Base-by-base conservation (phyloP, 192 early-diverging fungal genomes). In the Coemansia sp. region DNA sequence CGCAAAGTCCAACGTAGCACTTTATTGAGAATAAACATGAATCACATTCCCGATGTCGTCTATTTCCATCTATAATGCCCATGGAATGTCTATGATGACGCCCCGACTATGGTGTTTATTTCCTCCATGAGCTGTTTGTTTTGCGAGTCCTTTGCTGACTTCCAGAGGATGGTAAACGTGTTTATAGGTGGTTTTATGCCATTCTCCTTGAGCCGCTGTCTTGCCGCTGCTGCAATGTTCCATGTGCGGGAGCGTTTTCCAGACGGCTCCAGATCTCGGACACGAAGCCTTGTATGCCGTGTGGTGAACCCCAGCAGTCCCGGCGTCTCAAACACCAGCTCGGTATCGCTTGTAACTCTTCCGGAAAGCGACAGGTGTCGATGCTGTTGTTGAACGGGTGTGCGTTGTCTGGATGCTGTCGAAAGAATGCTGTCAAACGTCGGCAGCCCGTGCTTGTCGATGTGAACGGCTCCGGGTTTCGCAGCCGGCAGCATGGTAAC, bases 101-200 rank as follows among this genome's bases (percentile, higher is more conserved):
- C 12, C 10, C 73, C 76, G 9, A 83, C 62, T 49, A 83, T 48
- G 18, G 56, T 69, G 46, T 72, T 69, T 32, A 83, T 78, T 41
- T 78, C 76, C 52, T 74, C 62, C 81, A 83, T 69, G 22, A 69
- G 51, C 37, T 42, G 61, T 16, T 46, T 68, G 61, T 19, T 67
- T 8, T 68, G 66, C 51, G 69, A 64, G 67, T 55, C 61, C 42
- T 52, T 47, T 18, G 60, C 18, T 10, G 76, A 72, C 67, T 66
- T 78, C 81, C 81, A 83, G 64, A 78, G 21, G 15, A 83, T 74
- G 5, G 76, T 83, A 63, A 78, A 83, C 18, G 63, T 66, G 15
- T 40, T 75, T 3, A 76, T 54, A 4, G 73, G 76, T 10, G 69
- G 72, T 21, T 48, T 32, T 21, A 59, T 1, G 3, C 67, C 69